These are phyloP conservation scores for Neospermospora avenae DNA, from an alignment of 2,329 filamentous ascomycete species.

Conservation along the genomic window DNA sequence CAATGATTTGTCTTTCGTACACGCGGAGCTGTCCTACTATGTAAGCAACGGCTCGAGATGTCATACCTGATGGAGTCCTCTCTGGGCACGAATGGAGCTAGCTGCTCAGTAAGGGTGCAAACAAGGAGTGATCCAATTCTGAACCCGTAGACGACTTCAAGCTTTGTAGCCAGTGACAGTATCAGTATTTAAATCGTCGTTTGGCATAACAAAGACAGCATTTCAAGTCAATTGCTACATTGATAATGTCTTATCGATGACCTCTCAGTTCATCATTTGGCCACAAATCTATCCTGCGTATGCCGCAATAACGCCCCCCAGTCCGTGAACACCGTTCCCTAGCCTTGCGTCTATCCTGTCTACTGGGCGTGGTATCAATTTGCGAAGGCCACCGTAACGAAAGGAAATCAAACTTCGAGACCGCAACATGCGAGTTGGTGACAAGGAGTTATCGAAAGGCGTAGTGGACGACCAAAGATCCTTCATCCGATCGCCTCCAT, in stretches of 20 bases:
- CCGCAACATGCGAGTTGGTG: neutral
- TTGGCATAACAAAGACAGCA: neutral
- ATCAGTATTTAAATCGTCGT: too few relatives aligned
- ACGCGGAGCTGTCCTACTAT: too few relatives aligned
- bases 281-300: neutral
- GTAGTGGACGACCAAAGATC: neutral
- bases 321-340: conserved; percentile 3
- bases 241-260: neutral
- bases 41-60: too few relatives aligned
- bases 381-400: neutral
- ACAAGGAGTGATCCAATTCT: too few relatives aligned
- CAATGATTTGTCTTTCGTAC: too few relatives aligned
- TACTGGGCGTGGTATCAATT: conserved; percentile 14
- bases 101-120: too few relatives aligned
- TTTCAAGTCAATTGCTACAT: neutral
- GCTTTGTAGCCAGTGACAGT: too few relatives aligned
- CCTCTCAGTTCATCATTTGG: neutral
- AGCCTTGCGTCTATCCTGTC: conserved; percentile 5
- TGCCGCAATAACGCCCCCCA: conserved; percentile 3
- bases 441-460: neutral
- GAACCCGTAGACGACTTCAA: too few relatives aligned
- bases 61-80: too few relatives aligned
- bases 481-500: neutral
- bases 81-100: too few relatives aligned
- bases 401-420: neutral